Percentiles rank a stretch among this genome's conserved stretches.
phyloP scores from a whole-genome alignment of 164 flowering plant species.

The Stephania japonica region DNA sequence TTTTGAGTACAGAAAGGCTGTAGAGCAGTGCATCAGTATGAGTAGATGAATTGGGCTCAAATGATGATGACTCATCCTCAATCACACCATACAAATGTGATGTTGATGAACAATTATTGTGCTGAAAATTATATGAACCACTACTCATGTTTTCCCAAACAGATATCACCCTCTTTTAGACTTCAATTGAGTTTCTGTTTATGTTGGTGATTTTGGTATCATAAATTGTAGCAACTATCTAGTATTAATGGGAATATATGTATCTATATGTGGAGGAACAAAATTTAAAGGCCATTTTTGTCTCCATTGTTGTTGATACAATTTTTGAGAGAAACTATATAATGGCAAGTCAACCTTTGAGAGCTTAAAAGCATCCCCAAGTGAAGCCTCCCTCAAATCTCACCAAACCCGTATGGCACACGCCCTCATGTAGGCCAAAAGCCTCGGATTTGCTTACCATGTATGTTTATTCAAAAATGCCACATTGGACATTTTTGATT shows the following conservation, averaged over 20 bases:
- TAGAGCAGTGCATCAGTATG: constrained; percentile 37
- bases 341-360: constrained; percentile 19
- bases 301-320: neutral
- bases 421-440: neutral
- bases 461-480: neutral
- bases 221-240: neutral
- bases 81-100: constrained; percentile 19
- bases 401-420: constrained; percentile 13
- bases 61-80: constrained; percentile 19
- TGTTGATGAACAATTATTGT: constrained; percentile 18
- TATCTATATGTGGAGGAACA: neutral
- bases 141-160: constrained; percentile 19
- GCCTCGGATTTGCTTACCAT: neutral
- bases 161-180: neutral
- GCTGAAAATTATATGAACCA: constrained; percentile 20
- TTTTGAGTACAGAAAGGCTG: constrained; percentile 48
- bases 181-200: neutral
- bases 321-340: too few species aligned
- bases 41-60: constrained; percentile 3
- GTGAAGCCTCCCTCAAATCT: constrained; percentile 21
- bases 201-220: neutral
- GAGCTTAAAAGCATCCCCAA: constrained; percentile 16
- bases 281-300: neutral
- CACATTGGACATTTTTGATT: too few species aligned
- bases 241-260: too few species aligned